Evolutionary conservation across 306 rosid genomes (phyloP).

Genomic region (Prosopis cineraria): DNA sequence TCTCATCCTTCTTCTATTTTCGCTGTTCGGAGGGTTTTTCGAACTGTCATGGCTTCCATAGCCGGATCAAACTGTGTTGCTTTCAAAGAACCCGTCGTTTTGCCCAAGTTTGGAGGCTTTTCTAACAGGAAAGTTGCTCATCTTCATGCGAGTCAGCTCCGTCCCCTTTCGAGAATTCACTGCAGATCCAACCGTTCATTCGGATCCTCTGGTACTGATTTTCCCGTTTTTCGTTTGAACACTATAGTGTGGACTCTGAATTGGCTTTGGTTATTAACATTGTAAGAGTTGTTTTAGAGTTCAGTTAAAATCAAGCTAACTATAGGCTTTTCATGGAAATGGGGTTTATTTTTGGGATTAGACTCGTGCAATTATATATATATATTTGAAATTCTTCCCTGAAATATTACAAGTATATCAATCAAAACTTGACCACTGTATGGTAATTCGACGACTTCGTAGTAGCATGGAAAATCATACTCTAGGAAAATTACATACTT

Average conservation of each 20-base stretch:
- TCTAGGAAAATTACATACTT: neutral
- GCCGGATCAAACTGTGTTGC: conserved; percentile 62
- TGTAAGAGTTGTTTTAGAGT: neutral
- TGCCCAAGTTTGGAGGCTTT: conserved; percentile 36
- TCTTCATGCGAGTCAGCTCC: conserved; percentile 46
- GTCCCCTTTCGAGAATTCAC: conserved; percentile 37
- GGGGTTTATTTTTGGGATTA: neutral
- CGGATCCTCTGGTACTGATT: conserved; percentile 50
- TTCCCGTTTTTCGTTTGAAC: neutral
- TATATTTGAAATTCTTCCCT: neutral
- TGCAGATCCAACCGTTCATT: conserved; percentile 52
- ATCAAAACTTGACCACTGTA: neutral
- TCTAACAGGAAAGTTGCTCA: conserved; percentile 34
- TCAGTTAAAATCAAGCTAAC: neutral
- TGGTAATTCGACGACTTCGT: neutral
- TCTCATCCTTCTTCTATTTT: conserved; percentile 34
- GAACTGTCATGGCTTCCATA: conserved; percentile 67
- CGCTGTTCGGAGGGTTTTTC: conserved; percentile 34
- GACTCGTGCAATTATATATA: neutral
- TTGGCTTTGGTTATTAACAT: neutral
- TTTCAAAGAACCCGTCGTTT: conserved; percentile 42
- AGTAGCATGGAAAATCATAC: neutral
- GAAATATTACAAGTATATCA: neutral
- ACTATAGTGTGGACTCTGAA: neutral
- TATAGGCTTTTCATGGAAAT: neutral